A percentile compares a stretch with the other conserved stretches of the same genome.
phyloP scores from a whole-genome alignment of 345 rosid genomes.

The Citrus sinensis region DNA sequence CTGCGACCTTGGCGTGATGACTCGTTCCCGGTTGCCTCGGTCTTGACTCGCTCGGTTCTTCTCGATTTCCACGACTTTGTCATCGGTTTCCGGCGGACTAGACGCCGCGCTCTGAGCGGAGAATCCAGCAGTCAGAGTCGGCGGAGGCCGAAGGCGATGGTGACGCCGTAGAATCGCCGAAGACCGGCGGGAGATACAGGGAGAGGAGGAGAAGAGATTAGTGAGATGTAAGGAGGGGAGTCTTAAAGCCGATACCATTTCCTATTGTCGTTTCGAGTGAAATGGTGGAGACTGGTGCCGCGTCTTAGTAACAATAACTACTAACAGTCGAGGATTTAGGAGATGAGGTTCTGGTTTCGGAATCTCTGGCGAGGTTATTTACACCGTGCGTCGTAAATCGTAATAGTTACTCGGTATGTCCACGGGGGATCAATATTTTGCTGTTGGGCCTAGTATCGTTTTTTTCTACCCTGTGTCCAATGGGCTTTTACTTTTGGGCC shows the following conservation, averaged over 20 bases:
- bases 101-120: conserved; percentile 51
- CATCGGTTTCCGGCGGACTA: conserved; percentile 51
- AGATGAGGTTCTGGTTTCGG: conserved; percentile 9
- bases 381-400: neutral
- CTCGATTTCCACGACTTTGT: conserved; percentile 29
- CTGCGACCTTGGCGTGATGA: conserved; percentile 77
- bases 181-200: conserved; percentile 38
- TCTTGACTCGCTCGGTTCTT: conserved; percentile 25
- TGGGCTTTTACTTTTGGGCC: too few relatives aligned
- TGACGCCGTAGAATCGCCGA: conserved; percentile 27
- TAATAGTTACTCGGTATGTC: neutral
- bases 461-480: too few relatives aligned
- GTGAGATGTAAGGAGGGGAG: conserved; percentile 48
- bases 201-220: conserved; percentile 40
- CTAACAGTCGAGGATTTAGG: neutral
- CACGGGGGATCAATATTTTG: neutral
- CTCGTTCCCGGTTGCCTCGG: conserved; percentile 28
- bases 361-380: neutral
- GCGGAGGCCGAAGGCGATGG: conserved; percentile 17
- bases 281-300: neutral
- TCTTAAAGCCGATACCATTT: conserved; percentile 63
- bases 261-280: neutral
- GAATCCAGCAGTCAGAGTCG: conserved; percentile 37
- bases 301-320: neutral
- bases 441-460: neutral